Percentiles rank a stretch among this genome's conserved stretches.
Conservation (phyloP, 1,284 basidiomycete genomes). For the Rhodotorula sp. region DNA sequence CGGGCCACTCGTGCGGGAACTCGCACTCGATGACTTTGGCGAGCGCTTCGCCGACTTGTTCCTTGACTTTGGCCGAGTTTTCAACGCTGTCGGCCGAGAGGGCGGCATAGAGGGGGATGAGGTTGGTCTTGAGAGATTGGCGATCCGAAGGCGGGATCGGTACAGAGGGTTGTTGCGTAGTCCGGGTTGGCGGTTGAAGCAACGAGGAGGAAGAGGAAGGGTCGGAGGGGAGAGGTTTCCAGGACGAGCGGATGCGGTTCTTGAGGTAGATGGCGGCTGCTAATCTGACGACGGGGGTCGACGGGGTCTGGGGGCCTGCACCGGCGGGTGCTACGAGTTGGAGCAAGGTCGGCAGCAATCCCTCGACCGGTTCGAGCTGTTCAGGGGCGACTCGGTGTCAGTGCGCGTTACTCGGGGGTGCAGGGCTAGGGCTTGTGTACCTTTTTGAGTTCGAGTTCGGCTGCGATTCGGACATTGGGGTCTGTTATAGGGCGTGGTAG, state of each 20-base stretch:
- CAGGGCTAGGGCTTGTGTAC: too few species aligned
- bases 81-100: constrained; percentile 58
- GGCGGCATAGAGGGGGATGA: constrained; percentile 66
- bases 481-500: constrained; percentile 52
- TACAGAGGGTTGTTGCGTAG: constrained; percentile 1
- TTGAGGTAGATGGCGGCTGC: constrained; percentile 77
- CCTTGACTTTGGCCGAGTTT: constrained; percentile 55
- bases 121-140: constrained; percentile 62
- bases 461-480: constrained; percentile 75
- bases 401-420: too few species aligned
- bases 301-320: neutral
- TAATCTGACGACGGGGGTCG: constrained; percentile 32
- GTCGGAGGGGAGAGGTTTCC: constrained; percentile 26
- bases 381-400: too few species aligned
- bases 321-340: constrained; percentile 66
- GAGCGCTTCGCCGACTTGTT: constrained; percentile 68
- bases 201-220: constrained; percentile 1
- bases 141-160: constrained; percentile 66
- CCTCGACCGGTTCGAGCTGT: constrained; percentile 71
- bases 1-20: constrained; percentile 71
- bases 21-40: constrained; percentile 69
- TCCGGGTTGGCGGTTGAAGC: neutral
- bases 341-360: constrained; percentile 62
- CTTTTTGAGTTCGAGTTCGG: constrained; percentile 78
- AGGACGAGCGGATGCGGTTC: constrained; percentile 57